Evolutionary conservation across 441 rosid species (phyloP).

Genomic region (Erodium texanum): DNA sequence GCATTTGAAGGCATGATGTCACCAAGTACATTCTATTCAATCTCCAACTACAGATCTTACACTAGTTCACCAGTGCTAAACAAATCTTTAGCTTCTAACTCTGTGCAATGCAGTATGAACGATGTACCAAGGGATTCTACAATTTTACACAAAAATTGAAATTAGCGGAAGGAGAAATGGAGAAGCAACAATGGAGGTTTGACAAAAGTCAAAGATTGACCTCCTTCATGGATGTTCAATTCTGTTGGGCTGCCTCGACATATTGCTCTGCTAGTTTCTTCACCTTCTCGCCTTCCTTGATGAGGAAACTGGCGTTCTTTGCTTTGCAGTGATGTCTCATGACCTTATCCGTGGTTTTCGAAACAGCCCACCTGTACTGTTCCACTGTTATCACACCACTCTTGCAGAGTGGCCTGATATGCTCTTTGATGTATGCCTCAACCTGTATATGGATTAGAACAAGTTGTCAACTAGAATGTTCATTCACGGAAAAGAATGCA

Average conservation of each 20-base stretch:
- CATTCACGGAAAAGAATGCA: not conserved
- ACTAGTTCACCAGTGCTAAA: not conserved
- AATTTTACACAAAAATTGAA: not conserved
- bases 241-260: slow-evolving; percentile 61
- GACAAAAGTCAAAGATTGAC: not conserved
- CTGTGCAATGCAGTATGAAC: not conserved
- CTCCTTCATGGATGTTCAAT: slow-evolving; percentile 14
- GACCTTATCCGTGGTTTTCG: slow-evolving; percentile 78
- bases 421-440: slow-evolving; percentile 92
- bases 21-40: not conserved
- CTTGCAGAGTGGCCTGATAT: slow-evolving; percentile 88
- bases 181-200: too few species aligned
- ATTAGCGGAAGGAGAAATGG: not conserved
- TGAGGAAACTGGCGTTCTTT: slow-evolving; percentile 76
- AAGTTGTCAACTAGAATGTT: not conserved
- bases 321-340: slow-evolving; percentile 84
- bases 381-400: slow-evolving; percentile 75
- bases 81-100: slow-evolving; percentile 3
- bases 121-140: not conserved
- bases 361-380: slow-evolving; percentile 90
- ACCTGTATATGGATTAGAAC: slow-evolving; percentile 39
- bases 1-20: not conserved
- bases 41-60: not conserved
- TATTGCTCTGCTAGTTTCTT: slow-evolving; percentile 97
- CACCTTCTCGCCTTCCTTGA: slow-evolving; percentile 96